Evolutionary conservation across 2,329 filamentous ascomycete species (phyloP).

Genomic region (Penicillium sp.): DNA sequence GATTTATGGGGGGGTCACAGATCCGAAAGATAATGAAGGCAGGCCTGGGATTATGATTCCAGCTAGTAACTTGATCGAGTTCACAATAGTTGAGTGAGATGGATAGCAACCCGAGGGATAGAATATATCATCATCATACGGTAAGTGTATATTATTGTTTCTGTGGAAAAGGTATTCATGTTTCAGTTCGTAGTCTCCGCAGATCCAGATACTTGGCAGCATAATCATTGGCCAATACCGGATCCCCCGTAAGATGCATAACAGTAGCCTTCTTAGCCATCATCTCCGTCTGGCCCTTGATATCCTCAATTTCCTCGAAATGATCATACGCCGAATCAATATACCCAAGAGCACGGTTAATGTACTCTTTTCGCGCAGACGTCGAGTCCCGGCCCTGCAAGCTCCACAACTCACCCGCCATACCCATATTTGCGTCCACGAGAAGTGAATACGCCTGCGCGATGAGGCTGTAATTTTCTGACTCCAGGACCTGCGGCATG

Average conservation of each 20-base stretch:
- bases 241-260: slow-evolving; percentile 67
- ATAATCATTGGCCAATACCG: slow-evolving; percentile 62
- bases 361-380: slow-evolving; percentile 52
- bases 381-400: slow-evolving; percentile 18
- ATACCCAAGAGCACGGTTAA: slow-evolving; percentile 59
- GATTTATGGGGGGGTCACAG: too few relatives aligned
- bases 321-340: slow-evolving; percentile 63
- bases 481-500: slow-evolving; percentile 74
- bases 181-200: slow-evolving; percentile 40
- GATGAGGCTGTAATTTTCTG: slow-evolving; percentile 59
- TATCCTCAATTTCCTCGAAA: slow-evolving; percentile 66
- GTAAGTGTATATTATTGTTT: background rate
- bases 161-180: slow-evolving; percentile 4
- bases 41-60: background rate
- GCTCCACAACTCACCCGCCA: slow-evolving; percentile 55
- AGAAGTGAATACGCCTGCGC: slow-evolving; percentile 68
- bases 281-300: slow-evolving; percentile 71
- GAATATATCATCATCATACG: background rate
- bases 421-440: slow-evolving; percentile 74
- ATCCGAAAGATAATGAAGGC: background rate
- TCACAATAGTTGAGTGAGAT: background rate
- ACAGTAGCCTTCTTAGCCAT: slow-evolving; percentile 79
- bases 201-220: slow-evolving; percentile 64
- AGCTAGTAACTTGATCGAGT: background rate
- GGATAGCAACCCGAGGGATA: background rate